Evolutionary conservation across 148 eudicot genomes (phyloP).

Genomic region (Camellia sinensis): DNA sequence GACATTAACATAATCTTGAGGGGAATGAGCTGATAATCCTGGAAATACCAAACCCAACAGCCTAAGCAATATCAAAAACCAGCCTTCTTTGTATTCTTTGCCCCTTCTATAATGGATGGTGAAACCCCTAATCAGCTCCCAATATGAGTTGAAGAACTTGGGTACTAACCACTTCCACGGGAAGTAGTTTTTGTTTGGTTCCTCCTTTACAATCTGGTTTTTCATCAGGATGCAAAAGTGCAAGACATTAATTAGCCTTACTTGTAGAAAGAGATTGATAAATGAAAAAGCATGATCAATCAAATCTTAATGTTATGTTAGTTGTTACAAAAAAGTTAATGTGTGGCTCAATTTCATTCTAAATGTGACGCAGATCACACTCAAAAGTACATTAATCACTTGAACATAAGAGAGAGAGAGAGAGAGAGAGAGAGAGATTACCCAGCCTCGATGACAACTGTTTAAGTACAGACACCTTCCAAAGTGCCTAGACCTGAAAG

Average conservation of each 20-base stretch:
- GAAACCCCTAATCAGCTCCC: constrained; percentile 71
- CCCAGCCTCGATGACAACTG: neutral
- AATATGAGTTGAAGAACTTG: constrained; percentile 43
- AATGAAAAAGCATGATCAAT: neutral
- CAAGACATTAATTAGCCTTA: neutral
- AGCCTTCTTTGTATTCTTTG: constrained; percentile 47
- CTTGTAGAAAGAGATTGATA: neutral
- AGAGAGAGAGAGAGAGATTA: neutral
- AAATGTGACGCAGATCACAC: too few species aligned
- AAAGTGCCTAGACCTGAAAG: too few species aligned
- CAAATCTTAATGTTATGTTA: too few species aligned
- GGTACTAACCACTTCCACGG: constrained; percentile 49
- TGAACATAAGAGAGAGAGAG: neutral
- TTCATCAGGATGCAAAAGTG: neutral
- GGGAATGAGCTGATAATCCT: constrained; percentile 66
- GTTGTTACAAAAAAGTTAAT: too few species aligned
- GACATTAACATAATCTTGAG: constrained; percentile 60
- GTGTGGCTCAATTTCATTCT: too few species aligned
- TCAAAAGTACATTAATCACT: too few species aligned
- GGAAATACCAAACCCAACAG: constrained; percentile 49
- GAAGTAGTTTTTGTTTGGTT: constrained; percentile 72
- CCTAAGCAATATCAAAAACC: constrained; percentile 33
- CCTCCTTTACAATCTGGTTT: constrained; percentile 49
- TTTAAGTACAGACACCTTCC: neutral
- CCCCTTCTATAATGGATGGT: constrained; percentile 45